Evolutionary conservation across 257 asterid species (phyloP).

Genomic region (Solanum rostratum): DNA sequence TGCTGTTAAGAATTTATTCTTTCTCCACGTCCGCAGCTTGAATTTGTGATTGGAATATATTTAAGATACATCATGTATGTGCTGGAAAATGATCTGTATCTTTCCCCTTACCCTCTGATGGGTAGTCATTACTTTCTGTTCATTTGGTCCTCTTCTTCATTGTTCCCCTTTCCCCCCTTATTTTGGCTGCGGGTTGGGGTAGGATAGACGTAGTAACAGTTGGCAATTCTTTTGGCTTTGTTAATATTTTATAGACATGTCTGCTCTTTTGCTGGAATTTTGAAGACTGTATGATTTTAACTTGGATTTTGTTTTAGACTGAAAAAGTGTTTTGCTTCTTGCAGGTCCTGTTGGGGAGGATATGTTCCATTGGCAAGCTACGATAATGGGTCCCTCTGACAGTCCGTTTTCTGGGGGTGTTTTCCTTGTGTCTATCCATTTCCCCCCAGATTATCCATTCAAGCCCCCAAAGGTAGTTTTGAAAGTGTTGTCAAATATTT

Average conservation of each 20-base stretch:
- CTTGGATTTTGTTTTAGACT: not conserved
- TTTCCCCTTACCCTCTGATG: not conserved
- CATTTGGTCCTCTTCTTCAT: not conserved
- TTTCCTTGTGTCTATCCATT: slow-evolving; percentile 53
- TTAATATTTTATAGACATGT: not conserved
- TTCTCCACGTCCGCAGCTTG: not conserved
- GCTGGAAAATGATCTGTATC: not conserved
- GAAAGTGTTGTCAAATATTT: not conserved
- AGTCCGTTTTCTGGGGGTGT: slow-evolving; percentile 81
- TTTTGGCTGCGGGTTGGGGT: not conserved
- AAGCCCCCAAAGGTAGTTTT: slow-evolving; percentile 67
- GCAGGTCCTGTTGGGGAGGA: slow-evolving; percentile 73
- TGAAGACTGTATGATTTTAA: not conserved
- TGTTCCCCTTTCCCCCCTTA: not conserved
- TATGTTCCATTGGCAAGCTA: slow-evolving; percentile 79
- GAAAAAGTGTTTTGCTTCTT: not conserved
- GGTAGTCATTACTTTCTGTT: not conserved
- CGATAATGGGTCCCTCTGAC: slow-evolving; percentile 73
- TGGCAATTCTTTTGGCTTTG: not conserved
- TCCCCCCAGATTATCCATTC: slow-evolving; percentile 79
- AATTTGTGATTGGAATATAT: not conserved
- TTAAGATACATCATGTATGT: not conserved
- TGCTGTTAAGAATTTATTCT: not conserved
- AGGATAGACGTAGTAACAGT: not conserved
- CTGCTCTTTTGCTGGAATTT: not conserved